phyloP scores from a whole-genome alignment of 495 filamentous ascomycete species.

The Saxophila tyrrhenica region DNA sequence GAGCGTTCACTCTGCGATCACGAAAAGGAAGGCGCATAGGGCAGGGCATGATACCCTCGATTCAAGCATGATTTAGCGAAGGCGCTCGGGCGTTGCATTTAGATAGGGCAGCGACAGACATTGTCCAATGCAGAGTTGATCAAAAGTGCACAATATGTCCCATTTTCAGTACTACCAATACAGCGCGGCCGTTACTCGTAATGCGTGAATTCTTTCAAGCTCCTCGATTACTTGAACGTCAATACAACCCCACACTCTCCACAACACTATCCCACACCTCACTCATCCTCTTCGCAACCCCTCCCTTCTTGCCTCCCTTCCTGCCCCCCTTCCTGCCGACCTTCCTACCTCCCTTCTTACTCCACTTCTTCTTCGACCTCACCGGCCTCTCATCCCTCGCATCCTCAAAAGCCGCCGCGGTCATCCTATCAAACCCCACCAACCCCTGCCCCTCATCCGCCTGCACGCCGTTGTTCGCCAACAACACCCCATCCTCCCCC shows the following conservation, averaged over 20 bases:
- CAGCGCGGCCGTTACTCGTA: neutral
- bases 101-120: neutral
- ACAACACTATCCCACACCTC: neutral
- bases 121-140: too few relatives aligned
- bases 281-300: neutral
- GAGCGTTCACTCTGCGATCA: too few relatives aligned
- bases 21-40: too few relatives aligned
- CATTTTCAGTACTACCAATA: too few relatives aligned
- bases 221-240: neutral
- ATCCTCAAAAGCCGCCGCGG: neutral
- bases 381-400: neutral
- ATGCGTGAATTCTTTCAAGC: neutral
- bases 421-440: slow-evolving; percentile 6
- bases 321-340: neutral
- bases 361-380: neutral
- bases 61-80: neutral
- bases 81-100: neutral
- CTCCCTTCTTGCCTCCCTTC: neutral
- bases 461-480: slow-evolving; percentile 27
- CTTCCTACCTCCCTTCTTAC: neutral
- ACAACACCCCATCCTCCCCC: slow-evolving; percentile 11
- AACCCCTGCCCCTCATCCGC: slow-evolving; percentile 5
- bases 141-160: too few relatives aligned
- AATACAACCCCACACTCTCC: neutral
- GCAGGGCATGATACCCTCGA: neutral